Conservation (phyloP, 257 asterid species). For the Petrea volubilis region DNA sequence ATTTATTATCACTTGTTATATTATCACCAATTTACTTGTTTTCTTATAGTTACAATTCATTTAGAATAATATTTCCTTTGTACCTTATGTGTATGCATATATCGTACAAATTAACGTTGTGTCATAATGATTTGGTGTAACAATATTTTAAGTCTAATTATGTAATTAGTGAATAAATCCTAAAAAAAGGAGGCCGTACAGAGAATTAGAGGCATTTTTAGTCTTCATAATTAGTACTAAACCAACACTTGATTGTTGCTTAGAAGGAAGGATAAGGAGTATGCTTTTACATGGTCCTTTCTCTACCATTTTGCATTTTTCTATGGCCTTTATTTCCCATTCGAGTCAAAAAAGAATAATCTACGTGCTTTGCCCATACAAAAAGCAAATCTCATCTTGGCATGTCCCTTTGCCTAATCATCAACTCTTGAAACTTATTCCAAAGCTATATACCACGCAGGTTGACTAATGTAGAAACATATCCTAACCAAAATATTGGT, state of each 20-base stretch:
- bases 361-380: neutral
- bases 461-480: neutral
- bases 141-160: neutral
- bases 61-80: too few relatives aligned
- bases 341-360: neutral
- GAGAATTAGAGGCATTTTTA: neutral
- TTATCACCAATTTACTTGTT: too few relatives aligned
- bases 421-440: neutral
- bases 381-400: neutral
- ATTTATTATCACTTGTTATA: too few relatives aligned
- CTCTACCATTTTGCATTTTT: neutral
- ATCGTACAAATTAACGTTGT: neutral
- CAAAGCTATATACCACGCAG: neutral
- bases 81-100: neutral
- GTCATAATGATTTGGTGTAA: neutral
- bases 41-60: too few relatives aligned
- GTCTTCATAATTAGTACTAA: slow-evolving; percentile 15
- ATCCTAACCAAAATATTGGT: too few relatives aligned
- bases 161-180: neutral
- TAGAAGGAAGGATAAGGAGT: slow-evolving; percentile 12
- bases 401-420: neutral
- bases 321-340: neutral
- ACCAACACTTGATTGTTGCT: neutral
- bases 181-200: neutral
- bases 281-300: neutral